Base-by-base conservation (phyloP, 1,139 yeast genomes). In the Blastobotrys apis region DNA sequence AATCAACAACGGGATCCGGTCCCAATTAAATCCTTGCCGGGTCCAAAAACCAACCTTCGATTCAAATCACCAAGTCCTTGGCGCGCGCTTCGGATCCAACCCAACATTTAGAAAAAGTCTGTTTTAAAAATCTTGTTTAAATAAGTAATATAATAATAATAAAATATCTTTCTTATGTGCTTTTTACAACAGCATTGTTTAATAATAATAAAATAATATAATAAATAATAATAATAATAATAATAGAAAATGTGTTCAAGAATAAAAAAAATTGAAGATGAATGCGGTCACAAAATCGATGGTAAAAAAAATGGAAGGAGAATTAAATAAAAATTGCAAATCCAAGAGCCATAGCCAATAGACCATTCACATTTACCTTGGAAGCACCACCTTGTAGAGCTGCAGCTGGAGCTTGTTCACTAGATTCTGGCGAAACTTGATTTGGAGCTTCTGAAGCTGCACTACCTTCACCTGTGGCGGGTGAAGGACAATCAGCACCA, bases 241-340 rank as follows among this genome's bases (percentile, higher is more conserved):
- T 36, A 25, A 36, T 17, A 4, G 6, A 15, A 37, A 35, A 13
- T 13, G 15, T n/a, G 15, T 9, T 31, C n/a, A n/a, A n/a, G n/a
- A n/a, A n/a, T n/a, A n/a, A n/a, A n/a, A n/a, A n/a, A n/a, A n/a
- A n/a, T n/a, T n/a, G n/a, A n/a, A n/a, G n/a, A n/a, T n/a, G n/a
- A n/a, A n/a, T n/a, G n/a, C n/a, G n/a, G n/a, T n/a, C n/a, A n/a
- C n/a, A n/a, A n/a, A n/a, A n/a, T n/a, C n/a, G n/a, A 23, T 23
- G 10, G 26, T 23, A 23, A 23, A 23, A 23, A 10, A 23, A 23
- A 6, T 23, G 6, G 26, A 23, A 23, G 6, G 26, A 6, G 9
- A 6, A 12, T 33, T 33, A 39, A 16, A 23, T 10, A 2, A 39
- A 10, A 5, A 39, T 25, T 9, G 34, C 37, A 33, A 39, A 13